Conservation (phyloP, 2,329 filamentous ascomycete genomes). For the Penicillium sp. region DNA sequence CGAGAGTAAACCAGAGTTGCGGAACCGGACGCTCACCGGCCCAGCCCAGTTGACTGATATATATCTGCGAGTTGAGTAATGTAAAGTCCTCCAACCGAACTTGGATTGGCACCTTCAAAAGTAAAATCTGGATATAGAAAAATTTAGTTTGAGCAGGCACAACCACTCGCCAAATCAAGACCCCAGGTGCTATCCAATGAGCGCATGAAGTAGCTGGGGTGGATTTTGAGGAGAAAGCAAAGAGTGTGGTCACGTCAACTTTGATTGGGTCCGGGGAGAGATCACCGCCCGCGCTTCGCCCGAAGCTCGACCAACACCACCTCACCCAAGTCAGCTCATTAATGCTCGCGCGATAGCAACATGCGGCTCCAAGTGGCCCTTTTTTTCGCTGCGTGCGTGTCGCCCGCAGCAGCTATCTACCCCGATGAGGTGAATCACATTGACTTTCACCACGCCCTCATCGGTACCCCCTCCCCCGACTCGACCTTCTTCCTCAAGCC, state of each 20-base stretch:
- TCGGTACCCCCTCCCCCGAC: constrained; percentile 77
- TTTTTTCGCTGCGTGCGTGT: constrained; percentile 47
- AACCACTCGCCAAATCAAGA: background rate
- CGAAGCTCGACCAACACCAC: constrained; percentile 19
- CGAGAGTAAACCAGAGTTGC: no score
- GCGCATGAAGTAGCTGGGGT: no score
- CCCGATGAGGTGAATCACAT: constrained; percentile 86
- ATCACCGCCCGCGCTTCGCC: constrained; percentile 25
- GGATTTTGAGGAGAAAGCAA: no score
- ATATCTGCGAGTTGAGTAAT: no score
- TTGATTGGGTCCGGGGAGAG: background rate
- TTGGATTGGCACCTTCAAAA: no score
- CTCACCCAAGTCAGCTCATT: constrained; percentile 15
- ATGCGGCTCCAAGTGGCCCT: constrained; percentile 45
- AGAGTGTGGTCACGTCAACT: background rate
- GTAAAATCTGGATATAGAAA: no score
- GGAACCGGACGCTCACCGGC: no score
- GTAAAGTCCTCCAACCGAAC: no score
- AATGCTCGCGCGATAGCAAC: constrained; percentile 35
- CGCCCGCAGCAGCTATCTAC: constrained; percentile 68
- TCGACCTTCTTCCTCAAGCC: constrained; percentile 96
- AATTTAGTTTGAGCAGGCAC: no score
- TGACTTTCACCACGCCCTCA: constrained; percentile 88
- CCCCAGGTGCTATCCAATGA: no score
- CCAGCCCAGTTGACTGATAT: no score